These are phyloP conservation scores for Dothistroma septosporum DNA, from an alignment of 2,329 filamentous ascomycete species.

Conservation along the genomic window DNA sequence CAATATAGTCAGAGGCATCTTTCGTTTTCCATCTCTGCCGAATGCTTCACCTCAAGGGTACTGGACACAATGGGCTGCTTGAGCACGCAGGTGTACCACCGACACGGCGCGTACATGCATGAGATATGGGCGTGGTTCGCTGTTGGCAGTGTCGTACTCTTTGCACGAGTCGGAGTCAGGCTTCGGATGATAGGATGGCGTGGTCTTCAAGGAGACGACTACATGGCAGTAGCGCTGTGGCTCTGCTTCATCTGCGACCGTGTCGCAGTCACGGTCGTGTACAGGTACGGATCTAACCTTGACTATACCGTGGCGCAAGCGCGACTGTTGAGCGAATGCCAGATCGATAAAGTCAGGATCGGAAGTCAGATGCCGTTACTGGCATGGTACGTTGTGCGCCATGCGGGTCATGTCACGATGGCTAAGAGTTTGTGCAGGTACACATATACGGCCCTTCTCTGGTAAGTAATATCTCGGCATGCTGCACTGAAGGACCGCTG, in stretches of 20 bases:
- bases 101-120: slow-evolving; percentile 2
- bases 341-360: slow-evolving; percentile 28
- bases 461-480: background rate
- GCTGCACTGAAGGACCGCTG: too few species aligned
- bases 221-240: slow-evolving; percentile 34
- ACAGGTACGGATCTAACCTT: slow-evolving; percentile 30
- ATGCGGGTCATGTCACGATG: background rate
- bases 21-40: background rate
- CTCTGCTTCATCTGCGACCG: slow-evolving; percentile 34
- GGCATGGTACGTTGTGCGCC: slow-evolving; percentile 32
- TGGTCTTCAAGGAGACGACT: slow-evolving; percentile 39
- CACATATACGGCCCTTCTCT: slow-evolving; percentile 21
- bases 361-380: slow-evolving; percentile 38
- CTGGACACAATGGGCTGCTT: slow-evolving; percentile 10
- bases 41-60: background rate
- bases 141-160: slow-evolving; percentile 25
- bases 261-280: slow-evolving; percentile 26
- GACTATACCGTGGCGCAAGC: slow-evolving; percentile 21
- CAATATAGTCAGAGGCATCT: background rate
- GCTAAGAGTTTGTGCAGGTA: slow-evolving; percentile 22
- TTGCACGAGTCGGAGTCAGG: slow-evolving; percentile 35
- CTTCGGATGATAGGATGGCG: slow-evolving; percentile 38
- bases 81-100: slow-evolving; percentile 12
- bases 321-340: slow-evolving; percentile 21
- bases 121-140: slow-evolving; percentile 14